A percentile compares a stretch with the other conserved stretches of the same genome.
Evolutionary conservation across 1,139 yeast genomes (phyloP).

Genomic region (Blastobotrys capitulatus): DNA sequence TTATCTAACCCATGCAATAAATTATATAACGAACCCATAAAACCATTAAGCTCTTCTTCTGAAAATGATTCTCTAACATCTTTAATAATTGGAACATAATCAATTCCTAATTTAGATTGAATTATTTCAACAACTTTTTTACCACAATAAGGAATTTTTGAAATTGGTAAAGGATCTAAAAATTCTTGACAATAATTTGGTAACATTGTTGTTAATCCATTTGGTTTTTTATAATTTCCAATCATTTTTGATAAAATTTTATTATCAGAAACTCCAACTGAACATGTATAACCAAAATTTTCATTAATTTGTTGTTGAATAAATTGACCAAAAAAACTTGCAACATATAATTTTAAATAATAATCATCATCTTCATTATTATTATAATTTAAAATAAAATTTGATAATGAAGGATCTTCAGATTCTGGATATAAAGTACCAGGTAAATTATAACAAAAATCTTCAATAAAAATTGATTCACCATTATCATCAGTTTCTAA

Average conservation of each 20-base stretch:
- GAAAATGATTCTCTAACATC: constrained; percentile 11
- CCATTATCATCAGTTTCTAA: constrained; percentile 11
- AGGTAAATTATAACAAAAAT: constrained; percentile 25
- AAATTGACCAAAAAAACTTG: constrained; percentile 24
- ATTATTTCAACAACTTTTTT: constrained; percentile 14
- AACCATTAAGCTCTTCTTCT: constrained; percentile 1
- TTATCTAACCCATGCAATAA: constrained; percentile 29
- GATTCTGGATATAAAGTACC: constrained; percentile 25
- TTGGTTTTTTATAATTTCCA: constrained; percentile 31
- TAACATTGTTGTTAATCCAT: constrained; percentile 29
- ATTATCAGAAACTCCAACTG: constrained; percentile 32
- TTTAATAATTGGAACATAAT: constrained; percentile 13
- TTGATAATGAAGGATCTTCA: constrained; percentile 12
- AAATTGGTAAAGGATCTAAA: constrained; percentile 20
- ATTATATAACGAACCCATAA: constrained; percentile 26
- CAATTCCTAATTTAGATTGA: constrained; percentile 2
- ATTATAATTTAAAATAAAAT: constrained; percentile 5
- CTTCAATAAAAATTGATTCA: constrained; percentile 19
- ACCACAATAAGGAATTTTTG: constrained; percentile 32
- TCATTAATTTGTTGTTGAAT: constrained; percentile 19
- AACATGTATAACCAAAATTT: constrained; percentile 31
- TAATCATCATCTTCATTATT: background rate
- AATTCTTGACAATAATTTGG: constrained; percentile 26
- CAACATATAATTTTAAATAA: constrained; percentile 9
- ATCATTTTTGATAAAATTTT: constrained; percentile 34